Percentiles rank a stretch among this genome's conserved stretches.
phyloP scores from a whole-genome alignment of 2,329 filamentous ascomycete species.

The Ophidiomyces ophidiicola region DNA sequence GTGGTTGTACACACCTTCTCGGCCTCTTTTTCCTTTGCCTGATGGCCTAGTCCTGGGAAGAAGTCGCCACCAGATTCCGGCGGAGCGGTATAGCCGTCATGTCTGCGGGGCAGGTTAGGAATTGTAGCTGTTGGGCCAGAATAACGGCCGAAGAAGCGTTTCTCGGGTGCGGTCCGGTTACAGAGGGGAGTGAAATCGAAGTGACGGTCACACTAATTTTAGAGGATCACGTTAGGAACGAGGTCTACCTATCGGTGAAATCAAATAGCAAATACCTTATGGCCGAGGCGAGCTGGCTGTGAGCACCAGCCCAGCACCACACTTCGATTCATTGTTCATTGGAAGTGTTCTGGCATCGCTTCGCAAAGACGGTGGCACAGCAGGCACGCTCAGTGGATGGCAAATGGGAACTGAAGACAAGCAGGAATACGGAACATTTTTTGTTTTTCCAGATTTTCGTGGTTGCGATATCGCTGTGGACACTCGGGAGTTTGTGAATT shows the following conservation, averaged over 20 bases:
- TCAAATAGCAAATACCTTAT: slow-evolving; percentile 6
- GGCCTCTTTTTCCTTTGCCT: slow-evolving; percentile 34
- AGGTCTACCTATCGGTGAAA: not conserved
- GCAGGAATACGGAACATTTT: too few species aligned
- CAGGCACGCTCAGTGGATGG: too few species aligned
- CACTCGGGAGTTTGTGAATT: not conserved
- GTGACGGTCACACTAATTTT: slow-evolving; percentile 10
- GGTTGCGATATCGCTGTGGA: not conserved
- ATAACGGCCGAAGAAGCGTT: slow-evolving; percentile 13
- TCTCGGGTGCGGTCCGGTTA: slow-evolving; percentile 11
- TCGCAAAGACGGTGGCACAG: slow-evolving; percentile 4
- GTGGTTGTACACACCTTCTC: slow-evolving; percentile 26
- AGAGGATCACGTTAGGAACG: slow-evolving; percentile 1
- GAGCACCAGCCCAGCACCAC: slow-evolving; percentile 6
- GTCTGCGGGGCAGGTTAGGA: not conserved
- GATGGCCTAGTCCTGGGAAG: slow-evolving; percentile 26
- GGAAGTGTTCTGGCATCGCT: slow-evolving; percentile 2
- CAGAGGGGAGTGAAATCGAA: slow-evolving; percentile 3
- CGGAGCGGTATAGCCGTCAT: slow-evolving; percentile 2
- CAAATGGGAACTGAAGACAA: too few species aligned
- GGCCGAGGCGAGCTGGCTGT: slow-evolving; percentile 9
- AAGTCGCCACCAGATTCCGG: slow-evolving; percentile 1
- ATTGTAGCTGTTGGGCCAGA: slow-evolving; percentile 2
- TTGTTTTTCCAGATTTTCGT: not conserved
- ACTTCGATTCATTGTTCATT: slow-evolving; percentile 11